Conservation (phyloP, 2,329 filamentous ascomycete species). For the Aureobasidium musti region DNA sequence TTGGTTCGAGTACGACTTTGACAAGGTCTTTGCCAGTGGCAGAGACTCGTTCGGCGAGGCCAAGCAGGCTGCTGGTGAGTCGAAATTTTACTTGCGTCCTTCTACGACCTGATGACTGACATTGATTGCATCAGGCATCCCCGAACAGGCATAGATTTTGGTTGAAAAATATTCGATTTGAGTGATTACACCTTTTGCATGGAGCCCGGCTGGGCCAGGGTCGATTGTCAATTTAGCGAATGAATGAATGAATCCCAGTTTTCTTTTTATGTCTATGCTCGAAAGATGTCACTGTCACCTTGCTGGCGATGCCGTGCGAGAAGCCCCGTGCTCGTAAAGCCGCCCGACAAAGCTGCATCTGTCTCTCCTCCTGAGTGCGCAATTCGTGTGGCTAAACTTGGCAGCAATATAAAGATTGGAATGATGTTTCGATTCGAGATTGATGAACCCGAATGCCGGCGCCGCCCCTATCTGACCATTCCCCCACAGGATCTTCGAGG, state of each 20-base stretch:
- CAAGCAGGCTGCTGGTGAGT: conserved; percentile 44
- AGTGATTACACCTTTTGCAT: conserved; percentile 14
- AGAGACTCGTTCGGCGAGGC: conserved; percentile 50
- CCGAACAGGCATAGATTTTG: conserved; percentile 27
- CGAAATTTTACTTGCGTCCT: not conserved
- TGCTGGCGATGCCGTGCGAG: not conserved
- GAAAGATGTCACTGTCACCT: not conserved
- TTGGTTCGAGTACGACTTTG: conserved; percentile 59
- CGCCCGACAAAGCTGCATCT: not conserved
- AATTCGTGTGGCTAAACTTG: conserved; percentile 25
- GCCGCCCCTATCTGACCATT: conserved; percentile 19
- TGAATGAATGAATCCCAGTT: conserved; percentile 18
- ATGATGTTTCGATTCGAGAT: conserved; percentile 14
- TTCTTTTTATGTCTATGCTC: conserved; percentile 12
- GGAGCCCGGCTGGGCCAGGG: conserved; percentile 19
- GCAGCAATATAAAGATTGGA: conserved; percentile 29
- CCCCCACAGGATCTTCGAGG: conserved; percentile 12
- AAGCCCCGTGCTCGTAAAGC: not conserved
- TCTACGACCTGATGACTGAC: not conserved
- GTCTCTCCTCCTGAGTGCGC: conserved; percentile 23
- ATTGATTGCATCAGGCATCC: conserved; percentile 22
- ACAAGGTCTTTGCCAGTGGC: conserved; percentile 56
- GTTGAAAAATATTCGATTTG: not conserved
- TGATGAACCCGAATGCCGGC: conserved; percentile 22
- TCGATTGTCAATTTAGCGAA: conserved; percentile 22